Conservation (phyloP, 176 grass and related monocot species). For the Oryza brachyantha region DNA sequence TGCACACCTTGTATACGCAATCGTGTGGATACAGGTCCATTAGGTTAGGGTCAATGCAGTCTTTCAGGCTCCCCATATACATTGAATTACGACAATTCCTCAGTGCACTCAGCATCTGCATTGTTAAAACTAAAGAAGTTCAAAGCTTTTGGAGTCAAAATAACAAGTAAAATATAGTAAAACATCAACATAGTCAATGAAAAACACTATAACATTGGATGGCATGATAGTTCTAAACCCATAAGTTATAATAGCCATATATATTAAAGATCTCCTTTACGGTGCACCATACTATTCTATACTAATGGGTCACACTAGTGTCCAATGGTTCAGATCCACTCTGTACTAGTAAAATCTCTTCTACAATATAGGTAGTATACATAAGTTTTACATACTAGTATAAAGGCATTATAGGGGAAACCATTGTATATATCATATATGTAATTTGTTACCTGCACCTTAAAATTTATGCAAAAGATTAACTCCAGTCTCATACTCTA, state of each 20-base stretch:
- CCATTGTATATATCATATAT: no score
- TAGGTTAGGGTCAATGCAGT: slow-evolving; percentile 70
- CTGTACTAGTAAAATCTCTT: no score
- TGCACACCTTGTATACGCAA: slow-evolving; percentile 75
- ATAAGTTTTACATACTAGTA: no score
- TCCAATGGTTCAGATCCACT: no score
- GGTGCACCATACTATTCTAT: no score
- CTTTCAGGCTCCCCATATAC: slow-evolving; percentile 64
- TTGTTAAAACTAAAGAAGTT: slow-evolving; percentile 16
- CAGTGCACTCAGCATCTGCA: slow-evolving; percentile 84
- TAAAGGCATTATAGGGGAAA: no score
- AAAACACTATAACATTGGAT: not conserved
- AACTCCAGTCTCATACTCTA: no score
- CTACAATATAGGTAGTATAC: no score
- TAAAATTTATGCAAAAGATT: no score
- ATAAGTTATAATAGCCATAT: not conserved
- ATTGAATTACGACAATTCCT: slow-evolving; percentile 57
- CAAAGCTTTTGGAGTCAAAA: not conserved
- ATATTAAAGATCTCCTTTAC: no score
- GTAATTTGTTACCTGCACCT: no score
- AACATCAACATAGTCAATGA: not conserved
- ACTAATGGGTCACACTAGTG: no score
- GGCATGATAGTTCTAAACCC: not conserved
- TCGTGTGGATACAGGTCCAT: slow-evolving; percentile 88
- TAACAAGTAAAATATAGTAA: slow-evolving; percentile 21